Conservation (phyloP, 441 rosid genomes). For the Jatropha multifida region DNA sequence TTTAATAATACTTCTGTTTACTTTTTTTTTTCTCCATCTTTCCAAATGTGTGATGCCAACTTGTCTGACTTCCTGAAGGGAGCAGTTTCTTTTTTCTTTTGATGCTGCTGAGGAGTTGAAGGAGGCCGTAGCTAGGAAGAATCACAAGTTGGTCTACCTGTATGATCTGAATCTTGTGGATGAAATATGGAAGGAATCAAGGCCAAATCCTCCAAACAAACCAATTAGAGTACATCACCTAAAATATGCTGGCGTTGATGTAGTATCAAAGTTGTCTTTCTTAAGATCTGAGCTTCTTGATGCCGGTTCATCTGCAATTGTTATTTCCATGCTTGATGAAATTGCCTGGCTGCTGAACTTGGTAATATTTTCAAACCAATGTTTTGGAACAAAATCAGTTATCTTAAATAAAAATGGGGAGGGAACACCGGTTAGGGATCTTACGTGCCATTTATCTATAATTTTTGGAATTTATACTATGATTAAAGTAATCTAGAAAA, state of each 20-base stretch:
- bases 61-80: constrained; percentile 68
- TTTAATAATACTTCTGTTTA: not conserved
- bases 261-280: constrained; percentile 60
- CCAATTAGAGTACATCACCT: constrained; percentile 82
- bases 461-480: constrained; percentile 3
- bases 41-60: constrained; percentile 41
- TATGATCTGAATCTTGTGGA: constrained; percentile 79
- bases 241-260: constrained; percentile 86
- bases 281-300: constrained; percentile 68
- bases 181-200: constrained; percentile 84
- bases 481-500: not conserved
- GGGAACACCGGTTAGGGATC: not conserved
- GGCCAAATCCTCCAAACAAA: constrained; percentile 80
- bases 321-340: constrained; percentile 96
- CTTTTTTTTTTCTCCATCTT: constrained; percentile 10
- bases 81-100: constrained; percentile 96
- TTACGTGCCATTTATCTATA: not conserved
- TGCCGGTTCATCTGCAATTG: constrained; percentile 78
- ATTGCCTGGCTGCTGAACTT: constrained; percentile 94
- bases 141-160: constrained; percentile 80
- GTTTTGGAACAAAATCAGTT: constrained; percentile 8
- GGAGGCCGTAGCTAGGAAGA: constrained; percentile 71
- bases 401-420: not conserved
- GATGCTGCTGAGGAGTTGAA: constrained; percentile 95
- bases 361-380: constrained; percentile 45